phyloP scores from a whole-genome alignment of 2,329 filamentous ascomycete species.

The Cordyceps fumosorosea region DNA sequence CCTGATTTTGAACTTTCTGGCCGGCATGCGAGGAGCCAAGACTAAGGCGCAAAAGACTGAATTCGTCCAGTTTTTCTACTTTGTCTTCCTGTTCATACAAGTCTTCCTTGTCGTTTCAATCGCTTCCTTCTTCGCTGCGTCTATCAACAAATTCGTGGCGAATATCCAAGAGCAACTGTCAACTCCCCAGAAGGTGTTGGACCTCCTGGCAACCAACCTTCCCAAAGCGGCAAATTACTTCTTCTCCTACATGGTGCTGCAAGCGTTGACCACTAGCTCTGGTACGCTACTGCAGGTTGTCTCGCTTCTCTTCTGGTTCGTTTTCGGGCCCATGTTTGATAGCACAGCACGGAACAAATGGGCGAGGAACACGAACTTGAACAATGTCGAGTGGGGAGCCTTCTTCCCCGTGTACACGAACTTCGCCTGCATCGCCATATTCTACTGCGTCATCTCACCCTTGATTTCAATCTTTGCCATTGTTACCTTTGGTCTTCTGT shows the following conservation, averaged over 20 bases:
- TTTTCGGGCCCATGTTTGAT: constrained; percentile 75
- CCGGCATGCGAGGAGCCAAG: constrained; percentile 68
- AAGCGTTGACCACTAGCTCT: constrained; percentile 84
- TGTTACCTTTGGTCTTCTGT: constrained; percentile 84
- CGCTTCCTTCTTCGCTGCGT: constrained; percentile 61
- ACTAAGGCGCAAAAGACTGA: constrained; percentile 74
- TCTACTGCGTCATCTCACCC: constrained; percentile 85
- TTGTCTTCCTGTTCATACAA: constrained; percentile 89
- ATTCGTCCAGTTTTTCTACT: constrained; percentile 89
- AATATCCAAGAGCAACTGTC: constrained; percentile 32
- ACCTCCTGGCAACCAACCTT: constrained; percentile 68
- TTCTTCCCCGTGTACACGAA: constrained; percentile 97
- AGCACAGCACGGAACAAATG: constrained; percentile 79
- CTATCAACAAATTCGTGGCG: constrained; percentile 56
- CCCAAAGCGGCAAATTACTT: constrained; percentile 92
- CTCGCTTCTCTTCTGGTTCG: constrained; percentile 72
- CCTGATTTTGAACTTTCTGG: constrained; percentile 67
- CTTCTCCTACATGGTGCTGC: constrained; percentile 96
- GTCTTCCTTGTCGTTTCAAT: constrained; percentile 91
- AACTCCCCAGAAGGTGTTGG: constrained; percentile 61
- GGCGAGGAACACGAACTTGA: constrained; percentile 71
- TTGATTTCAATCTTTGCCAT: constrained; percentile 90
- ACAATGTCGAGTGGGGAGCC: constrained; percentile 77
- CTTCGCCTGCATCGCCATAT: constrained; percentile 83
- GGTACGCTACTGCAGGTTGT: constrained; percentile 79